Evolutionary conservation across 305 asterid genomes (phyloP).

Genomic region (Fraxinus baroniana): DNA sequence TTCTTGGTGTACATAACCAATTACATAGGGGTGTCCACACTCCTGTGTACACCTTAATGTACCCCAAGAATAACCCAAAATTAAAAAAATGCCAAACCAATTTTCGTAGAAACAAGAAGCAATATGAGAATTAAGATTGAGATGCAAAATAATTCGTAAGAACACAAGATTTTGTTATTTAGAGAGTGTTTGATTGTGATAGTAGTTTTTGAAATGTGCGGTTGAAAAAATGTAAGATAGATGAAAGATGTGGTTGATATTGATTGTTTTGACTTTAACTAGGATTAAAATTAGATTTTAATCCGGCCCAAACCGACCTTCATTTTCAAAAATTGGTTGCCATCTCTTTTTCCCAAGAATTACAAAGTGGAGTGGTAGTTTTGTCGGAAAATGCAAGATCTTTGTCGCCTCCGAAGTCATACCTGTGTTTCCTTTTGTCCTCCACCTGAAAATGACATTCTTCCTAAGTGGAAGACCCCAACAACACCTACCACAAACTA

Average conservation of each 20-base stretch:
- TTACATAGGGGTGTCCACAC: too few relatives aligned
- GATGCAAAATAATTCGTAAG: background rate
- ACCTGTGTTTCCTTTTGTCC: conserved; percentile 12
- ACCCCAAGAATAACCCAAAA: too few relatives aligned
- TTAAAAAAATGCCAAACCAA: background rate
- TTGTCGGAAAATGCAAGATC: conserved; percentile 26
- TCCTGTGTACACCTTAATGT: too few relatives aligned
- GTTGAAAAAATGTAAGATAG: too few relatives aligned
- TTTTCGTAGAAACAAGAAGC: background rate
- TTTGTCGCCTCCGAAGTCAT: conserved; percentile 28
- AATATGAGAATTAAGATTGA: background rate
- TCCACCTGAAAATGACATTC: conserved; percentile 3
- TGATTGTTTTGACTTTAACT: too few relatives aligned
- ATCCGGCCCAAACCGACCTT: too few relatives aligned
- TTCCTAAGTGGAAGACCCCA: conserved; percentile 15
- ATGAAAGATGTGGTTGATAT: too few relatives aligned
- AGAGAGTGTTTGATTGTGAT: too few relatives aligned
- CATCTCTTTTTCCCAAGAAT: background rate
- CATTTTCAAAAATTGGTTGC: background rate
- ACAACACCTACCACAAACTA: background rate
- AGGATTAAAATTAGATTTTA: too few relatives aligned
- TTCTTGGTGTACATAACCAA: too few relatives aligned
- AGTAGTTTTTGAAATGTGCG: too few relatives aligned
- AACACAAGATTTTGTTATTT: background rate
- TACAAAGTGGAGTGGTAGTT: conserved; percentile 13